A percentile compares a stretch with the other conserved stretches of the same genome.
phyloP scores from a whole-genome alignment of 805 yeast genomes.

The Monosporozyma yasuniensis region DNA sequence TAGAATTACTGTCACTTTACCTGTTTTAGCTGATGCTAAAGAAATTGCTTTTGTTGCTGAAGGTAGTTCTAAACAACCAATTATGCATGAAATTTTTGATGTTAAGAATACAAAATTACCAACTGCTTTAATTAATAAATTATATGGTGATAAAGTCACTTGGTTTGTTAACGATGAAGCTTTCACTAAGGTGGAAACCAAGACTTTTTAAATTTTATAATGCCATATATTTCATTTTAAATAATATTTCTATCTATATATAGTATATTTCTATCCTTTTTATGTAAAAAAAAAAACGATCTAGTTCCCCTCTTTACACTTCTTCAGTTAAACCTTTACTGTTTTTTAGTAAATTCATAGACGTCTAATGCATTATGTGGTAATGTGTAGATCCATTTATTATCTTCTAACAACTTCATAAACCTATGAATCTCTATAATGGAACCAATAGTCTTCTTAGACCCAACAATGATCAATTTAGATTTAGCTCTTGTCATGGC shows the following conservation, averaged over 20 bases:
- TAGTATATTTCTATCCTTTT: not conserved
- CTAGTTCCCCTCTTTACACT: no score
- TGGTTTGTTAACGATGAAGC: constrained; percentile 89
- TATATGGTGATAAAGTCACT: constrained; percentile 43
- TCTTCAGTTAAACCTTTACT: not conserved
- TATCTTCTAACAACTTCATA: constrained; percentile 44
- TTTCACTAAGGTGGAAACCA: constrained; percentile 30
- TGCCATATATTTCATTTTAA: not conserved
- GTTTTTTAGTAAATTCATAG: constrained; percentile 26
- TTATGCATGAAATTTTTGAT: constrained; percentile 62
- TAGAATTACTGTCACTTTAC: constrained; percentile 83
- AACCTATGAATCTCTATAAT: constrained; percentile 36
- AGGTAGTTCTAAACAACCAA: constrained; percentile 73
- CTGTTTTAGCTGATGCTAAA: constrained; percentile 44
- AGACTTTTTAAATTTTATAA: not conserved
- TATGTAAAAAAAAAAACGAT: no score
- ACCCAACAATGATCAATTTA: constrained; percentile 78
- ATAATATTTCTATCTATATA: constrained; percentile 6
- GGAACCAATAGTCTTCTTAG: constrained; percentile 43
- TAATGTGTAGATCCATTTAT: constrained; percentile 57
- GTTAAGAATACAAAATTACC: constrained; percentile 47
- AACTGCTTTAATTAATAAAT: constrained; percentile 60
- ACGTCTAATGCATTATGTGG: constrained; percentile 36
- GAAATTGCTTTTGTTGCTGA: constrained; percentile 76
- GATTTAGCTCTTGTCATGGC: constrained; percentile 86